Percentiles rank a stretch among this genome's conserved stretches.
phyloP scores from a whole-genome alignment of 179 eudicot genomes.

The Dionaea muscipula region DNA sequence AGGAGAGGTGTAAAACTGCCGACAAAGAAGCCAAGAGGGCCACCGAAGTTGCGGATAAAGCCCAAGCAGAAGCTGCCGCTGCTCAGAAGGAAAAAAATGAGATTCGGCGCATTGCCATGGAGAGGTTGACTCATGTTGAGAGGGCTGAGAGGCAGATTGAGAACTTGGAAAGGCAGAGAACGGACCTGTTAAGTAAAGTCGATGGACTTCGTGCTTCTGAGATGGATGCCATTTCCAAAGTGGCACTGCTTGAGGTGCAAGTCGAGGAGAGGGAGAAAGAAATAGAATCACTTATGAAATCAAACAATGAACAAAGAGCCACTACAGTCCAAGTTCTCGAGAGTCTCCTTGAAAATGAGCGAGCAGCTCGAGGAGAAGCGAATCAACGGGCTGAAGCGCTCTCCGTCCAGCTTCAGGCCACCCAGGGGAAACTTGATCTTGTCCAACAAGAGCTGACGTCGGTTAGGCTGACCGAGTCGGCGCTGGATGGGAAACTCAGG shows the following conservation, averaged over 20 bases:
- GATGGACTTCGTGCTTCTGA: constrained; percentile 49
- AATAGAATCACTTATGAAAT: constrained; percentile 59
- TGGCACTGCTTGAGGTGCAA: constrained; percentile 54
- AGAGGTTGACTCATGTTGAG: constrained; percentile 65
- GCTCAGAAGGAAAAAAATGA: constrained; percentile 68
- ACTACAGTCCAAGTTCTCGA: constrained; percentile 68
- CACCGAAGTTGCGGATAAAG: constrained; percentile 67
- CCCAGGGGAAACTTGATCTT: constrained; percentile 66
- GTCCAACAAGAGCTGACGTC: constrained; percentile 70
- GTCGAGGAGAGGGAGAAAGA: constrained; percentile 86
- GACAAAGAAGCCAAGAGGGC: constrained; percentile 86
- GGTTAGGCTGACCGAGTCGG: constrained; percentile 56
- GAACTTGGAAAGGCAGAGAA: constrained; percentile 43
- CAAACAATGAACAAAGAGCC: constrained; percentile 73
- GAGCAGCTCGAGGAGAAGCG: constrained; percentile 74
- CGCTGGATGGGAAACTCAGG: constrained; percentile 60
- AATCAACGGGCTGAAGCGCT: constrained; percentile 72
- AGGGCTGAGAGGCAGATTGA: constrained; percentile 65
- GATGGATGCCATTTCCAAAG: constrained; percentile 57
- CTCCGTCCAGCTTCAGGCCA: constrained; percentile 66
- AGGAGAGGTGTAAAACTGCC: constrained; percentile 66
- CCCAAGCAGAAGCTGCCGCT: constrained; percentile 58
- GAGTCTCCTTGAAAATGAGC: constrained; percentile 58
- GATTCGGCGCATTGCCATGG: constrained; percentile 53
- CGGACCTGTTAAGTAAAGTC: constrained; percentile 35